Evolutionary conservation across 768 basidiomycete genomes (phyloP), one percentile per base, ranked within the genome.

Genomic region (Tricholoma sp.): DNA sequence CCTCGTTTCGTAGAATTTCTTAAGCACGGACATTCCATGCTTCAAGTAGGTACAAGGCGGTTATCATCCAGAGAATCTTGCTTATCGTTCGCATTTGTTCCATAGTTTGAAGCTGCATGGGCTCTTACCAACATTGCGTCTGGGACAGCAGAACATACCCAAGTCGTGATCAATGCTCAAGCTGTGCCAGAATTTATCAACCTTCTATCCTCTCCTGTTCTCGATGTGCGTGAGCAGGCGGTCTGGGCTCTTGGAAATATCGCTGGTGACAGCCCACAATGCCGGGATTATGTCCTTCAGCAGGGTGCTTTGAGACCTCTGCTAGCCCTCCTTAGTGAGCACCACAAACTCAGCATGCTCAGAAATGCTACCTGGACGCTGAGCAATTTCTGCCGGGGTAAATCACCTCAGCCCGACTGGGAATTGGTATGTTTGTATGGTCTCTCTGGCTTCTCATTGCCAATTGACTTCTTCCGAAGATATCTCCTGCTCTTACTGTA

Each of bases 161-260:
- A 98, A 76, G 93, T 96, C 55, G 97, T 99, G 54, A 98, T 99
- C 73, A 85, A 82, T 60, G 91, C 95, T 13, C 85, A 88, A 59
- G 95, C 97, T 24, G 95, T 99, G 13, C 96, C 95, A 2, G 88
- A 95, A 72, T 99, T 99, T 70, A 98, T 99, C 77, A 92, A 92
- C 63, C 84, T 99, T 48, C 78, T 98, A 41, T 94, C 92, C 8
- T 97, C 95, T n/a, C 78, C 85, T 42, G 94, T 97, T 36, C 80
- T 94, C 57, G 97, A 99, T 74, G 97, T 99, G 59, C 88, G 96
- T 58, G 97, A 99, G 75, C 97, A 99, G 74, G 97, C 97, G 24
- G 97, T 99, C 24, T 99, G 96, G 97, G 97, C 97, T 18, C 81
- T 99, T 58, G 97, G 97, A 56, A 99, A 99, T 76, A 98, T 99